phyloP scores from a whole-genome alignment of 2,329 filamentous ascomycete genomes.

The Neofusicoccum sp. region DNA sequence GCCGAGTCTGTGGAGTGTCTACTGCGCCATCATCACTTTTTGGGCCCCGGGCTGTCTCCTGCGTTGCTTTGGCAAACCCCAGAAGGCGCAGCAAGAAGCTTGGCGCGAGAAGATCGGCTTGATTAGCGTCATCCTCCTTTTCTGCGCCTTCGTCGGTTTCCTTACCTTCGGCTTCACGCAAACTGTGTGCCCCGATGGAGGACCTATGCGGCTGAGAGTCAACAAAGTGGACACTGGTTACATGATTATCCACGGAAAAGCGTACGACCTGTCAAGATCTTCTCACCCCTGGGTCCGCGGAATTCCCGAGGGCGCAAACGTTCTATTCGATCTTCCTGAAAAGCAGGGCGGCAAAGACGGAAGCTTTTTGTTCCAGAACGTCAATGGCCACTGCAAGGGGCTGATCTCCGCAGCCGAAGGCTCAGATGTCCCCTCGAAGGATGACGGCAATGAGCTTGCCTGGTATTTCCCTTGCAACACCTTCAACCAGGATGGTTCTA shows the following conservation, averaged over 20 bases:
- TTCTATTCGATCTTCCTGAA: conserved; percentile 82
- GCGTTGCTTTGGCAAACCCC: conserved; percentile 80
- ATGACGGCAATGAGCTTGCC: conserved; percentile 68
- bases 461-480: conserved; percentile 97
- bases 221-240: conserved; percentile 82
- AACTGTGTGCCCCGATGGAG: conserved; percentile 76
- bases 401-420: conserved; percentile 72
- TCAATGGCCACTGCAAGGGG: conserved; percentile 94
- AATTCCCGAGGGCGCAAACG: conserved; percentile 73
- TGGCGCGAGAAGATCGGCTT: conserved; percentile 99
- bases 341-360: conserved; percentile 88
- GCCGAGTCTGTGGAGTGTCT: conserved; percentile 91
- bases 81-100: conserved; percentile 84
- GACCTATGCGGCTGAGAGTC: conserved; percentile 68
- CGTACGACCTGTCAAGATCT: conserved; percentile 79
- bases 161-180: conserved; percentile 95
- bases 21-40: conserved; percentile 91
- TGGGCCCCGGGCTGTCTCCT: conserved; percentile 89
- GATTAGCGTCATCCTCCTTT: conserved; percentile 86
- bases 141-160: conserved; percentile 90
- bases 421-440: conserved; percentile 80
- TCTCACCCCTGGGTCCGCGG: conserved; percentile 79
- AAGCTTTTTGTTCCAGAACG: conserved; percentile 97
- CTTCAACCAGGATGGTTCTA: conserved; percentile 93
- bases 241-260: conserved; percentile 95